Evolutionary conservation across 106 monocot genomes (phyloP).

Genomic region (Alisma plantagoaquatica): DNA sequence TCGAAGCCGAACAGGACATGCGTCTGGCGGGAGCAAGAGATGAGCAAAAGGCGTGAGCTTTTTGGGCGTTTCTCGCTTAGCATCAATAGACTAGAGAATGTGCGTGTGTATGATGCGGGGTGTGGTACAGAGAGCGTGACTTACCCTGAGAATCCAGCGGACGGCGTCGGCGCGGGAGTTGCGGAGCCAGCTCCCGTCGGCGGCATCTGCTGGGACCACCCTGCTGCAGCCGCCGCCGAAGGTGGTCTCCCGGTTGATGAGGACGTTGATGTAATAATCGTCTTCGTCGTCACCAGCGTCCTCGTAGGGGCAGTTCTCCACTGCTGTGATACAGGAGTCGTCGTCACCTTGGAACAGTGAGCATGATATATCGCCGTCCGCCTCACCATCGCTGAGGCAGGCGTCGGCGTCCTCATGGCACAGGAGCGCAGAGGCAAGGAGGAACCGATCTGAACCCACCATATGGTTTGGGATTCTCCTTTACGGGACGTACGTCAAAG

Average conservation of each 20-base stretch:
- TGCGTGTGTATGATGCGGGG: background rate
- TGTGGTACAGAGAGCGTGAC: background rate
- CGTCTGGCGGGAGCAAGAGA: slow-evolving; percentile 18
- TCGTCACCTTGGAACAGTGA: too few relatives aligned
- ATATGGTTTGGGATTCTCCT: too few relatives aligned
- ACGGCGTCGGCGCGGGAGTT: slow-evolving; percentile 30
- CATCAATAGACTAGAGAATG: background rate
- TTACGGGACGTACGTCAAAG: too few relatives aligned
- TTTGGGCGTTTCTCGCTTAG: too few relatives aligned
- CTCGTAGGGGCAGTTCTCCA: too few relatives aligned
- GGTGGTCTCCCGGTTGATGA: slow-evolving; percentile 33
- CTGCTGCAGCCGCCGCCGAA: slow-evolving; percentile 23
- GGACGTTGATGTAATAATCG: slow-evolving; percentile 34
- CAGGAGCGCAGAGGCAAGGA: too few relatives aligned
- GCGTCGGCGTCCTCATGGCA: too few relatives aligned
- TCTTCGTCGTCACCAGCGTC: too few relatives aligned
- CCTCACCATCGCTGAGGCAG: too few relatives aligned
- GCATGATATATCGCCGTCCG: too few relatives aligned
- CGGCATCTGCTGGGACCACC: slow-evolving; percentile 9
- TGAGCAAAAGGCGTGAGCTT: background rate
- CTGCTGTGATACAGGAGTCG: too few relatives aligned
- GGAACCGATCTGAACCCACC: too few relatives aligned
- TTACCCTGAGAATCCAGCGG: slow-evolving; percentile 47
- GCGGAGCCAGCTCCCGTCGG: slow-evolving; percentile 11
- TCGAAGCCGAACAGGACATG: slow-evolving; percentile 33